Evolutionary conservation across 345 rosid species (phyloP).

Genomic region (Lumnitzera littorea): DNA sequence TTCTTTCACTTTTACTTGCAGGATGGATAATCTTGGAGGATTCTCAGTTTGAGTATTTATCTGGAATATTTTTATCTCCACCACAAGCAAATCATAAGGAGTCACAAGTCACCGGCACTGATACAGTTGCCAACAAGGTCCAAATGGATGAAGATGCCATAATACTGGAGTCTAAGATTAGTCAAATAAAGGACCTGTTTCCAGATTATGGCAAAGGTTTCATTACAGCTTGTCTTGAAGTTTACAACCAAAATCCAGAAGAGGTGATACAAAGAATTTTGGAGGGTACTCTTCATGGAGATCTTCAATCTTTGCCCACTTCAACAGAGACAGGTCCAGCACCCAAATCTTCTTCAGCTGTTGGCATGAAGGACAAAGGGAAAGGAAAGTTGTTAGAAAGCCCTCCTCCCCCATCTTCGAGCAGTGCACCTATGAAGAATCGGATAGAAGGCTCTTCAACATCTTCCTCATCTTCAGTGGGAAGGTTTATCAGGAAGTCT

Average conservation of each 20-base stretch:
- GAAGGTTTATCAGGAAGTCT: constrained; percentile 78
- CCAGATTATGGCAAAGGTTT: constrained; percentile 84
- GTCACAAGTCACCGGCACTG: constrained; percentile 21
- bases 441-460: constrained; percentile 26
- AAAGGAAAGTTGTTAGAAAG: constrained; percentile 67
- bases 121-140: constrained; percentile 22
- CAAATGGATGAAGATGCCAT: constrained; percentile 59
- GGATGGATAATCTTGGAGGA: constrained; percentile 83
- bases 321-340: constrained; percentile 50
- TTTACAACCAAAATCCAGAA: constrained; percentile 81
- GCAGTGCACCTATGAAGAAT: constrained; percentile 13
- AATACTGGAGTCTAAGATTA: constrained; percentile 74
- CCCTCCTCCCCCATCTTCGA: constrained; percentile 15
- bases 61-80: constrained; percentile 46
- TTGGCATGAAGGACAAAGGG: constrained; percentile 61
- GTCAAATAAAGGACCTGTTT: constrained; percentile 86
- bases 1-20: constrained; percentile 22
- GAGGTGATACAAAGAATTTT: constrained; percentile 94
- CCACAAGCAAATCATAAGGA: constrained; percentile 21
- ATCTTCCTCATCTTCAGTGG: constrained; percentile 50
- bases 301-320: constrained; percentile 57
- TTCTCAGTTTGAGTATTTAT: constrained; percentile 75
- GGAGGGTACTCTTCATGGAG: constrained; percentile 82
- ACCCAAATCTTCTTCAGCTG: constrained; percentile 36
- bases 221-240: constrained; percentile 82